Percentiles rank a stretch among this genome's conserved stretches.
phyloP scores from a whole-genome alignment of 345 rosid genomes.

The Euphorbia peplus region DNA sequence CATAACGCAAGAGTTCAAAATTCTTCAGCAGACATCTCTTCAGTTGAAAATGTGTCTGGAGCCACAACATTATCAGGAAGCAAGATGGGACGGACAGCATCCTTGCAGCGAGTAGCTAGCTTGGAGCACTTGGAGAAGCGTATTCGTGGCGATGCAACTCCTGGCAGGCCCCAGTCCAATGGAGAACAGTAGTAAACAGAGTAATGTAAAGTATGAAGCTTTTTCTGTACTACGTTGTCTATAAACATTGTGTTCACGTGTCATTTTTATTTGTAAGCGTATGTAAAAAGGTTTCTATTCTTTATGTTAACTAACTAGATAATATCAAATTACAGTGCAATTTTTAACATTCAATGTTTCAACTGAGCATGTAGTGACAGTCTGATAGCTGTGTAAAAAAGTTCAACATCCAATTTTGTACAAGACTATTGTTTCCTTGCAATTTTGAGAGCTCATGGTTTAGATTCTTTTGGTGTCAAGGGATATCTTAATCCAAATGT shows the following conservation, averaged over 20 bases:
- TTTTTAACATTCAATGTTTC: conserved; percentile 6
- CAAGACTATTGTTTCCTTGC: neutral
- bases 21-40: conserved; percentile 40
- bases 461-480: no score
- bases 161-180: conserved; percentile 22
- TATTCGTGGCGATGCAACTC: conserved; percentile 50
- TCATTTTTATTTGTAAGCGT: conserved; percentile 13
- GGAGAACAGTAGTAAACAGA: conserved; percentile 23
- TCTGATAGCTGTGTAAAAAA: conserved; percentile 17
- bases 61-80: conserved; percentile 30
- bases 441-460: neutral
- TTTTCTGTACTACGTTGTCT: neutral
- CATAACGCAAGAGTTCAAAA: conserved; percentile 30
- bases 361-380: neutral
- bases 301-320: neutral
- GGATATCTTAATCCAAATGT: no score
- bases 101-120: conserved; percentile 82
- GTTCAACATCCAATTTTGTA: neutral
- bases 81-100: conserved; percentile 63
- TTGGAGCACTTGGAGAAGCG: conserved; percentile 89
- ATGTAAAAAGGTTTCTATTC: conserved; percentile 17
- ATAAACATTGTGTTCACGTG: conserved; percentile 7
- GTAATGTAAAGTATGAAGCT: conserved; percentile 1
- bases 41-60: conserved; percentile 38
- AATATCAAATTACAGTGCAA: conserved; percentile 3